Conservation (phyloP, 768 basidiomycete species). For the Harrya chromipes region DNA sequence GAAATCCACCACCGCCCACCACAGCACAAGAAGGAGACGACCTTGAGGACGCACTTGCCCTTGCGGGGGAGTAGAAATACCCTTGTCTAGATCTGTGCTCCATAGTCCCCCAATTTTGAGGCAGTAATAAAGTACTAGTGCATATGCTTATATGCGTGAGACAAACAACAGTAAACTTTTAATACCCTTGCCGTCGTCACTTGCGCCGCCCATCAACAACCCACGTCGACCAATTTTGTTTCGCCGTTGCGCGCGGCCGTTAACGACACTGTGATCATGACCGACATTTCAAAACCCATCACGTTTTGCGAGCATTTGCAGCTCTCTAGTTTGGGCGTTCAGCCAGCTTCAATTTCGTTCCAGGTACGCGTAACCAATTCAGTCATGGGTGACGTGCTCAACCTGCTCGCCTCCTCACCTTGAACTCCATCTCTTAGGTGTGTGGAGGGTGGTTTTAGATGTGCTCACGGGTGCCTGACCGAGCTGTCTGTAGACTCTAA, state of each 20-base stretch:
- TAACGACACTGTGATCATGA: slow-evolving; percentile 24
- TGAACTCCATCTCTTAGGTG: slow-evolving; percentile 17
- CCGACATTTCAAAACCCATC: slow-evolving; percentile 61
- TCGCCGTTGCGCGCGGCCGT: slow-evolving; percentile 14
- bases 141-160: slow-evolving; percentile 17
- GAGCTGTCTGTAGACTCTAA: slow-evolving; percentile 63
- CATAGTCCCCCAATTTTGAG: too few relatives aligned
- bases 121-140: too few relatives aligned
- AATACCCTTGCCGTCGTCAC: slow-evolving; percentile 13
- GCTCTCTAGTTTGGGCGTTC: slow-evolving; percentile 92
- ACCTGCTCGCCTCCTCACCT: slow-evolving; percentile 1
- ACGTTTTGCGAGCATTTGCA: slow-evolving; percentile 89
- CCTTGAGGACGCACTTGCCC: slow-evolving; percentile 68
- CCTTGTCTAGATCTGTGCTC: neutral
- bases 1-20: slow-evolving; percentile 58
- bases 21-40: slow-evolving; percentile 52
- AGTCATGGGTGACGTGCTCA: slow-evolving; percentile 15
- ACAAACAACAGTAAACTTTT: slow-evolving; percentile 34
- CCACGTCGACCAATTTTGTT: slow-evolving; percentile 18
- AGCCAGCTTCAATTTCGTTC: slow-evolving; percentile 96
- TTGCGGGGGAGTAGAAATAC: slow-evolving; percentile 52
- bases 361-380: slow-evolving; percentile 60
- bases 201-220: slow-evolving; percentile 17
- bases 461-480: neutral
- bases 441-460: slow-evolving; percentile 1